Base-by-base conservation (phyloP, 768 basidiomycete genomes). In the Rhizopogon sp. region DNA sequence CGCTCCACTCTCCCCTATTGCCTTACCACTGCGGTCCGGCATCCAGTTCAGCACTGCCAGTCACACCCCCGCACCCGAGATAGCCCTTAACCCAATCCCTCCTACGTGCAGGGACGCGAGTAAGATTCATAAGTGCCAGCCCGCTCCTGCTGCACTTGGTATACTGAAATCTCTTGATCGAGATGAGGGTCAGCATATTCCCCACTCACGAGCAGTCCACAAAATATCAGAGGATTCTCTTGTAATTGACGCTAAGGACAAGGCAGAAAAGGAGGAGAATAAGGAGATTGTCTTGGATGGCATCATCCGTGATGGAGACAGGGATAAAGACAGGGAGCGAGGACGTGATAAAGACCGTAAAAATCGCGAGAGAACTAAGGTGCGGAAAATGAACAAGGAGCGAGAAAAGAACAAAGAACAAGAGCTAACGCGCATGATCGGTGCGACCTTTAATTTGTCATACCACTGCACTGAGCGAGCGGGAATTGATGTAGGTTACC, bases 381-480 rank as follows among this genome's bases (percentile, higher is more conserved):
- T 59, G 31, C 67, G 63, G 25, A 80, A 80, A 5, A 74, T 64
- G 57, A 74, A 76, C 20, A 66, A 64, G 16, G 72, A 70, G 11
- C 10, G 5, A 41, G 75, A 74, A 39, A 43, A 50, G 22, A 46
- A 56, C 56, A 57, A 66, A 49, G 56, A 25, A 25, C 25, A 75
- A 4, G 83, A 85, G 57, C 70, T 89, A 13, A 87, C 83, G n/a
- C 75, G 82, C 53, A 84, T 87, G 85, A 88, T 89, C 57, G 87
- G 87, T 87, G 60, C 55, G 71, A 3, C 25, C 25, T 25, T 25
- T 25, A 25, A 25, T 25, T 62, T 29, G 31, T n/a, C 46, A 35
- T 52, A 28, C 31, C 20, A 42, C 25, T 46, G 54, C 39, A 14
- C 41, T 49, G 9, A 11, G 33, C 13, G 44, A 59, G 35, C 9